Evolutionary conservation across 306 rosid genomes (phyloP).

Genomic region (Canavalia gladiata): DNA sequence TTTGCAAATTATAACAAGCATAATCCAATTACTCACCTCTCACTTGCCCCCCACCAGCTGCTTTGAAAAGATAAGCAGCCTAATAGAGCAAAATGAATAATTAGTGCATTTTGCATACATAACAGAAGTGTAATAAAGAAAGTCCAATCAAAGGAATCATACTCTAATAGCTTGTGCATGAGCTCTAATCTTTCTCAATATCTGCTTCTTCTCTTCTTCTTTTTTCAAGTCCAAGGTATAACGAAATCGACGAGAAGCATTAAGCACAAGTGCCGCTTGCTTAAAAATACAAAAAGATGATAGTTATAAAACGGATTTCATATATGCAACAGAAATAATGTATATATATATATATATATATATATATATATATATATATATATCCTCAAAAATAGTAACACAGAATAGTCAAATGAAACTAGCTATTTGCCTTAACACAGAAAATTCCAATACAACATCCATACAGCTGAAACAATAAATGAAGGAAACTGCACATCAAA

Average conservation of each 20-base stretch:
- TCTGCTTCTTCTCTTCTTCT: conserved; percentile 82
- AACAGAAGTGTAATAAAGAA: conserved; percentile 30
- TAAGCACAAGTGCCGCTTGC: conserved; percentile 99
- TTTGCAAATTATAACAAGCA: conserved; percentile 34
- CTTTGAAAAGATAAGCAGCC: conserved; percentile 91
- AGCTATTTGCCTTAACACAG: not conserved
- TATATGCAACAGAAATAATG: conserved; percentile 16
- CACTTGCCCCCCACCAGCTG: conserved; percentile 44
- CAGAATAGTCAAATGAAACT: conserved; percentile 28
- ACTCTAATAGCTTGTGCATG: conserved; percentile 93
- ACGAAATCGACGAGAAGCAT: conserved; percentile 99
- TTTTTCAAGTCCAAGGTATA: conserved; percentile 96
- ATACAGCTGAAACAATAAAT: conserved; percentile 5
- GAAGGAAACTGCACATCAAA: conserved; percentile 7
- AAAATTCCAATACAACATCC: conserved; percentile 16
- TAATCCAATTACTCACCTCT: conserved; percentile 63
- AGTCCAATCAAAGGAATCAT: conserved; percentile 43
- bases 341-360: too few relatives aligned
- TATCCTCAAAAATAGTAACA: conserved; percentile 17
- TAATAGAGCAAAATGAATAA: conserved; percentile 47
- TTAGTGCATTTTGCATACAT: conserved; percentile 37
- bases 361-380: not conserved
- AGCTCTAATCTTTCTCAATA: conserved; percentile 76
- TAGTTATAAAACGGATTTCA: conserved; percentile 14
- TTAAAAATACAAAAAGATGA: conserved; percentile 25